These are phyloP conservation scores for Retiboletus fuscus DNA, from an alignment of 1,284 basidiomycete species.

Conservation along the genomic window DNA sequence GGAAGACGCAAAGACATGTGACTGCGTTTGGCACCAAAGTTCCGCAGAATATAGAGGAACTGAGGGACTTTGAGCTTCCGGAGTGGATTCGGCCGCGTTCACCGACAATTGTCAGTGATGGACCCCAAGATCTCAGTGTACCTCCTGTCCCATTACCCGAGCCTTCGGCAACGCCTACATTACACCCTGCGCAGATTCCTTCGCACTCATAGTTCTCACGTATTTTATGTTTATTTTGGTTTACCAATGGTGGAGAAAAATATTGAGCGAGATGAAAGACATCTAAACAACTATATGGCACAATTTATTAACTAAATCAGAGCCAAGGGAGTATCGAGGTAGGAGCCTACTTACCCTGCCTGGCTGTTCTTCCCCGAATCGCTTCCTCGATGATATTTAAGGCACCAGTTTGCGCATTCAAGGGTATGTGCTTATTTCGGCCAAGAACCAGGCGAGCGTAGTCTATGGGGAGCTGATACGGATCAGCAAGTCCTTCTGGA, in stretches of 20 bases:
- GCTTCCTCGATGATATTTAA: constrained; percentile 47
- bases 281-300: constrained; percentile 28
- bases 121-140: constrained; percentile 16
- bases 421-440: constrained; percentile 56
- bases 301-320: constrained; percentile 12
- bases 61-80: constrained; percentile 62
- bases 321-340: neutral
- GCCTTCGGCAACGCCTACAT: constrained; percentile 26
- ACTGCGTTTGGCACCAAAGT: constrained; percentile 69
- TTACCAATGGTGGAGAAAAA: constrained; percentile 9
- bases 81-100: constrained; percentile 53
- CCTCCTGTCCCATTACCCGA: constrained; percentile 22
- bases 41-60: constrained; percentile 58
- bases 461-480: constrained; percentile 49
- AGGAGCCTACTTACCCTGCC: constrained; percentile 28
- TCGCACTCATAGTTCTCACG: constrained; percentile 31
- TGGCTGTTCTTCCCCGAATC: constrained; percentile 25
- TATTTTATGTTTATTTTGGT: constrained; percentile 52
- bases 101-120: constrained; percentile 33
- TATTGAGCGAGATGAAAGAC: constrained; percentile 6
- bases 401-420: constrained; percentile 49
- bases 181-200: constrained; percentile 26
- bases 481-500: constrained; percentile 34
- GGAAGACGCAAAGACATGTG: constrained; percentile 65
- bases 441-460: constrained; percentile 58